These are phyloP conservation scores for Acorus gramineus DNA, from an alignment of 106 monocot species.

Conservation along the genomic window DNA sequence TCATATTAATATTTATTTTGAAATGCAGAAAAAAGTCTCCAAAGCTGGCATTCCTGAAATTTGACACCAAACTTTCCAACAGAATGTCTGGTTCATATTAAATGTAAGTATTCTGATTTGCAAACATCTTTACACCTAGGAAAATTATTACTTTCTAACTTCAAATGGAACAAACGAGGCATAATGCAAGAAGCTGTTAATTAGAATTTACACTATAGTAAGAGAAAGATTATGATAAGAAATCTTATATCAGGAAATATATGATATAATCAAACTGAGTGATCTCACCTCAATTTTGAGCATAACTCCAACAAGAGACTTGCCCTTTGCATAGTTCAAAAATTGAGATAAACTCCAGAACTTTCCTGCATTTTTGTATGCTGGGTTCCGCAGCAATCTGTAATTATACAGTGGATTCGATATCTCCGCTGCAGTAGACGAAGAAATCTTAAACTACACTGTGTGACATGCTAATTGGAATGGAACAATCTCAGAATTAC, in stretches of 20 bases:
- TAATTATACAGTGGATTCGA: slow-evolving; percentile 31
- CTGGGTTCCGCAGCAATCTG: slow-evolving; percentile 33
- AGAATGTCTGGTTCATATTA: too few relatives aligned
- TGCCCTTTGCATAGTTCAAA: slow-evolving; percentile 51
- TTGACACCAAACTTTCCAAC: too few relatives aligned
- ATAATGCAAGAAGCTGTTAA: too few relatives aligned
- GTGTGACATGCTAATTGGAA: not conserved
- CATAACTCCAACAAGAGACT: slow-evolving; percentile 43
- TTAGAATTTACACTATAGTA: too few relatives aligned
- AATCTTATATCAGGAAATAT: not conserved
- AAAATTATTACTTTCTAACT: not conserved
- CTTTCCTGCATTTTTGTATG: slow-evolving; percentile 50
- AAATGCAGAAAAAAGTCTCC: too few relatives aligned
- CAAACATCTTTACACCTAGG: not conserved
- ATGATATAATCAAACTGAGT: not conserved
- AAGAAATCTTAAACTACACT: not conserved
- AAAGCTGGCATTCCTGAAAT: too few relatives aligned
- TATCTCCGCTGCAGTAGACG: slow-evolving; percentile 45
- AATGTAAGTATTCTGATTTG: not conserved
- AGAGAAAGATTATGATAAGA: not conserved
- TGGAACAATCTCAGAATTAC: not conserved
- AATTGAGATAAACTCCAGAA: slow-evolving; percentile 65
- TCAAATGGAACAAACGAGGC: too few relatives aligned
- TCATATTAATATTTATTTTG: too few relatives aligned
- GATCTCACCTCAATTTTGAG: slow-evolving; percentile 54